Evolutionary conservation across 768 basidiomycete species (phyloP).

Genomic region (Naganishia antarctica): DNA sequence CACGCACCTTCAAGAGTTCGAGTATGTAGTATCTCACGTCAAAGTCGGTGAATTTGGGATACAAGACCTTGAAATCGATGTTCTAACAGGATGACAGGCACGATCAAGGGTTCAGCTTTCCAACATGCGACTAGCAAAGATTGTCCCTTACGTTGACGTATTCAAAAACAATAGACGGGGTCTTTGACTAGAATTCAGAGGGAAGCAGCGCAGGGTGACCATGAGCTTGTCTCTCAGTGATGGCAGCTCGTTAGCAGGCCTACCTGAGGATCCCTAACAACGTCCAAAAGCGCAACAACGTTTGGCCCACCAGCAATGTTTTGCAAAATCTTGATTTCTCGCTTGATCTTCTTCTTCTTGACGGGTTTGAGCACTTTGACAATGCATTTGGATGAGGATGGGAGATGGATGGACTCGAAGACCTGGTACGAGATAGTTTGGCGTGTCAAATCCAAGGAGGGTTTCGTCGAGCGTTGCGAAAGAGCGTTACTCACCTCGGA

Average conservation of each 20-base stretch:
- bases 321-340: slow-evolving; percentile 96
- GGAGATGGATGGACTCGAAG: slow-evolving; percentile 79
- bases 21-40: slow-evolving; percentile 96
- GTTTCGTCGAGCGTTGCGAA: no score
- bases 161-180: slow-evolving; percentile 93
- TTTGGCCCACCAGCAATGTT: slow-evolving; percentile 95
- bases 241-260: slow-evolving; percentile 25
- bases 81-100: slow-evolving; percentile 54
- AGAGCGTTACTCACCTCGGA: slow-evolving; percentile 83
- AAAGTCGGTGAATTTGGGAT: slow-evolving; percentile 89
- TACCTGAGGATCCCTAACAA: slow-evolving; percentile 77
- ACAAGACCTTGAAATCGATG: slow-evolving; percentile 92
- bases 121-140: background rate
- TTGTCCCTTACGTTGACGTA: slow-evolving; percentile 71
- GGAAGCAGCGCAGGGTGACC: background rate
- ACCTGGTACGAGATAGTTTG: slow-evolving; percentile 34
- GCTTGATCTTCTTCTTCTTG: slow-evolving; percentile 99
- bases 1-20: slow-evolving; percentile 71
- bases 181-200: slow-evolving; percentile 65
- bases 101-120: background rate
- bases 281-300: slow-evolving; percentile 84
- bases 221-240: background rate
- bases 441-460: no score
- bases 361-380: slow-evolving; percentile 98
- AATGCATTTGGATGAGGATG: slow-evolving; percentile 67